Percentiles rank a stretch among this genome's conserved stretches.
phyloP scores from a whole-genome alignment of 2,329 filamentous ascomycete species.

The Clonostachys byssicola region DNA sequence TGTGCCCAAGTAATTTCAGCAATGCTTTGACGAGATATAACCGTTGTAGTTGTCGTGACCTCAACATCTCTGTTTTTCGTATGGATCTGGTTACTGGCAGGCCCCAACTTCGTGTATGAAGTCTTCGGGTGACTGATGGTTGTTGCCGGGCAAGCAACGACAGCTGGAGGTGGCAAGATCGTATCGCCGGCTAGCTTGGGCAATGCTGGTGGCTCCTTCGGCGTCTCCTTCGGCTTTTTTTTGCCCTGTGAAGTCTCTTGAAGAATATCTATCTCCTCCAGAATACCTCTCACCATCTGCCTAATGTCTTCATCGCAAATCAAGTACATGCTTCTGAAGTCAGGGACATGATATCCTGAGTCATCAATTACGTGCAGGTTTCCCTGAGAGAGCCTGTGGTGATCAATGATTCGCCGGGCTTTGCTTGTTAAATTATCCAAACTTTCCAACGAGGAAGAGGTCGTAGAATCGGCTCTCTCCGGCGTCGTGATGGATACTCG shows the following conservation, averaged over 20 bases:
- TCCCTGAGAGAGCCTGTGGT: too few relatives aligned
- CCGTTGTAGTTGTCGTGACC: background rate
- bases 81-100: background rate
- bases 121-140: background rate
- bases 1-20: background rate
- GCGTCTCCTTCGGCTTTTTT: background rate
- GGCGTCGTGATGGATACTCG: too few relatives aligned
- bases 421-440: too few relatives aligned
- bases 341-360: too few relatives aligned
- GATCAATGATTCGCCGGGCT: too few relatives aligned
- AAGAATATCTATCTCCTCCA: background rate
- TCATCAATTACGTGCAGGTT: too few relatives aligned
- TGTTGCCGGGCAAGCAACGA: background rate
- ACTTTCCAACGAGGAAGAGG: too few relatives aligned
- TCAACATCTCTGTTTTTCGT: background rate
- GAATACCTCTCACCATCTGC: background rate
- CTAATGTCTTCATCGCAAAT: background rate
- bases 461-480: too few relatives aligned
- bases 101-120: background rate
- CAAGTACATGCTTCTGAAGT: background rate
- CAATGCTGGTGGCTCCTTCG: background rate
- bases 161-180: background rate
- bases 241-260: background rate
- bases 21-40: constrained; percentile 1
- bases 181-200: background rate